Evolutionary conservation across 2,329 filamentous ascomycete genomes (phyloP).

Genomic region (Pseudocercospora cruenta): DNA sequence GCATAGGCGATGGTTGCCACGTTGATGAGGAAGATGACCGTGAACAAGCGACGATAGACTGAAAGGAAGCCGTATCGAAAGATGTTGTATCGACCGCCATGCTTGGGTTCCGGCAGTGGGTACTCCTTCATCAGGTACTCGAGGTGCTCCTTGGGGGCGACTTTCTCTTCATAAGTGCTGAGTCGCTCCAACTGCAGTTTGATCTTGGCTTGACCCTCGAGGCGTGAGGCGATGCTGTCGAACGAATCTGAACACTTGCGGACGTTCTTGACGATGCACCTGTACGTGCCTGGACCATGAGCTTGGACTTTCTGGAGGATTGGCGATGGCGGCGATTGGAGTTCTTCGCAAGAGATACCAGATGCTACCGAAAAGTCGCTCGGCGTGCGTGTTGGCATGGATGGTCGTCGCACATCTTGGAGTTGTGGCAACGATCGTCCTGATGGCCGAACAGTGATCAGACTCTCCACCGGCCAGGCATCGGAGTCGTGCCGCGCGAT

Average conservation of each 20-base stretch:
- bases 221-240: background rate
- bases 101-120: conserved; percentile 30
- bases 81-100: conserved; percentile 27
- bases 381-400: background rate
- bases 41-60: conserved; percentile 38
- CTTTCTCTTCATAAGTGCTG: conserved; percentile 16
- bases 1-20: conserved; percentile 27
- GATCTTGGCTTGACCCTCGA: background rate
- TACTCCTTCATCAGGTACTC: conserved; percentile 22
- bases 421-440: background rate
- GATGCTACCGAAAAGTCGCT: conserved; percentile 14
- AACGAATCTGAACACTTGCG: background rate
- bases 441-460: conserved; percentile 4
- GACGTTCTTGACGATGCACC: background rate
- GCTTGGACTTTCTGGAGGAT: conserved; percentile 7
- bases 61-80: conserved; percentile 37
- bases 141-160: conserved; percentile 33
- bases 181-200: conserved; percentile 12
- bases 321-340: conserved; percentile 1
- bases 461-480: background rate
- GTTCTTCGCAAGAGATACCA: conserved; percentile 14
- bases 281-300: conserved; percentile 14
- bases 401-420: conserved; percentile 1
- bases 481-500: background rate
- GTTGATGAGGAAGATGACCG: conserved; percentile 35